Conservation (phyloP, 202 grass and related monocot genomes). For the Eragrostis tef region DNA sequence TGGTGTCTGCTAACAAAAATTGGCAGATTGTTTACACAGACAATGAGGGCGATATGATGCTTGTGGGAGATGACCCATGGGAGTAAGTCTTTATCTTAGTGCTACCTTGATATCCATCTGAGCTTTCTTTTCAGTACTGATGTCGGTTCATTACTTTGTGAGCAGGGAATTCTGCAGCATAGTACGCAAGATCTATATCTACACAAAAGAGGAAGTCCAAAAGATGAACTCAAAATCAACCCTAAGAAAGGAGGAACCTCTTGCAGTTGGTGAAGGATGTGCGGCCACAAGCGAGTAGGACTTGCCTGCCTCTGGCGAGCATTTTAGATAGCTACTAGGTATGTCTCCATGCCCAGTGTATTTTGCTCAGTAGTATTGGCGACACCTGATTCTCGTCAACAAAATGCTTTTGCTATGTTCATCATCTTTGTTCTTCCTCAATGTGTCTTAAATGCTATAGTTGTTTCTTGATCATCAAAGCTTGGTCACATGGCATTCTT, state of each 20-base stretch:
- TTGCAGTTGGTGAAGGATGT: conserved; percentile 42
- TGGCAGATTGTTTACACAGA: conserved; percentile 96
- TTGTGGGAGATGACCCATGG: conserved; percentile 98
- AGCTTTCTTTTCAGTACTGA: conserved; percentile 13
- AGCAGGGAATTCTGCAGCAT: conserved; percentile 90
- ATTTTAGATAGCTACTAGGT: conserved; percentile 61
- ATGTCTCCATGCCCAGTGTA: neutral
- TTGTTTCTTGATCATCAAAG: neutral
- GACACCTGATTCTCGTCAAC: too few species aligned
- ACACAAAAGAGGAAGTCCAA: conserved; percentile 92
- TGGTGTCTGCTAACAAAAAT: conserved; percentile 61
- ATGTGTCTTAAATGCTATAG: neutral
- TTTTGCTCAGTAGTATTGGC: neutral
- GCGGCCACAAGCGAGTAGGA: conserved; percentile 41
- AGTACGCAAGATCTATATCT: conserved; percentile 89
- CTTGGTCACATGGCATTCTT: conserved; percentile 40
- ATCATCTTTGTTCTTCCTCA: neutral
- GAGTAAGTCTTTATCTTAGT: conserved; percentile 54
- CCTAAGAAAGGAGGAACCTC: conserved; percentile 54
- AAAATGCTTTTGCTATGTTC: neutral
- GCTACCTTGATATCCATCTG: neutral
- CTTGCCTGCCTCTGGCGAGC: neutral
- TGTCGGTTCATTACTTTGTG: conserved; percentile 5
- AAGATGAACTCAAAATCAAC: conserved; percentile 79
- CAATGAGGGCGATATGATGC: conserved; percentile 98